phyloP scores from a whole-genome alignment of 106 monocot species.

The Allium cepa region DNA sequence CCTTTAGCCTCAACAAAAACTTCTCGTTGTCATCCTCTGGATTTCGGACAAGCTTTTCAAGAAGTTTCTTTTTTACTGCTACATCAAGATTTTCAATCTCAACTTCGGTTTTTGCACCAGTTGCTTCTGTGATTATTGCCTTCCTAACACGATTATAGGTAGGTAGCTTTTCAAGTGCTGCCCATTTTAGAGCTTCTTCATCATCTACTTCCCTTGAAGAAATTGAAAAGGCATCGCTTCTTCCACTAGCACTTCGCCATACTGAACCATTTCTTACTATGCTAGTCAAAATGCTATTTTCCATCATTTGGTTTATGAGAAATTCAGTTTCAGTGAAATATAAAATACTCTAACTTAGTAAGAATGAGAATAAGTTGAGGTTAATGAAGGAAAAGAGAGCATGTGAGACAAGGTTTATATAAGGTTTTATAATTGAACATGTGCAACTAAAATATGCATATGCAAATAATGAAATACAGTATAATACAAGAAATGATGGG shows the following conservation, averaged over 20 bases:
- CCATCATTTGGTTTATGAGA: slow-evolving; percentile 2
- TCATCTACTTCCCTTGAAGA: slow-evolving; percentile 15
- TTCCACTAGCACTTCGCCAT: slow-evolving; percentile 9
- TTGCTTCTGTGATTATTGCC: neutral
- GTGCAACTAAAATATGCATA: no score
- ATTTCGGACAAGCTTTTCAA: slow-evolving; percentile 13
- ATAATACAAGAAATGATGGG: no score
- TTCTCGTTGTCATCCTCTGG: slow-evolving; percentile 21
- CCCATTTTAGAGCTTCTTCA: slow-evolving; percentile 23
- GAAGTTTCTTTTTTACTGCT: slow-evolving; percentile 2
- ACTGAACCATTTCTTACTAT: slow-evolving; percentile 5
- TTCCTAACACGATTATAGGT: slow-evolving; percentile 6
- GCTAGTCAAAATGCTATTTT: slow-evolving; percentile 3
- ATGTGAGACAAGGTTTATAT: no score
- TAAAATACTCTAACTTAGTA: no score
- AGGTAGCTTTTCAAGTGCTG: slow-evolving; percentile 17
- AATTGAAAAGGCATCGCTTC: slow-evolving; percentile 10
- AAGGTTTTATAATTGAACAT: no score
- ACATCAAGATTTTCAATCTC: neutral
- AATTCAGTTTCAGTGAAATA: no score
- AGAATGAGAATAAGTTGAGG: no score
- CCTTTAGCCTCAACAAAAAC: slow-evolving; percentile 14
- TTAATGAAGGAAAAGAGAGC: no score
- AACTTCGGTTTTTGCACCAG: neutral
- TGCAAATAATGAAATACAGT: no score